Evolutionary conservation across 768 basidiomycete genomes (phyloP).

Genomic region (Ramaria rubella): DNA sequence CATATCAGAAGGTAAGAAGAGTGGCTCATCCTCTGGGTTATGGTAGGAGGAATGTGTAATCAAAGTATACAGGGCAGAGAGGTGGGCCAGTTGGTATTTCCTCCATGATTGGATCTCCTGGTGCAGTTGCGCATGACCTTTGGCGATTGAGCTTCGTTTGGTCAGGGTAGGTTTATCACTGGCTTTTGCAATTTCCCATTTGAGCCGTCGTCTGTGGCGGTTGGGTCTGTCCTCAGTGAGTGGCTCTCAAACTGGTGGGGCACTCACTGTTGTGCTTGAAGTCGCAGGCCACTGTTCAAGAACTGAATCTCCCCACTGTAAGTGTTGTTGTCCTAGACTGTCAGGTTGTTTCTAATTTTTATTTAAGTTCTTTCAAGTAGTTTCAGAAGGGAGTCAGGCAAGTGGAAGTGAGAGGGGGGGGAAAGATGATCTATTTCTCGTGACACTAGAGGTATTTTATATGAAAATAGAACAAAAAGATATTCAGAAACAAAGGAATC

Average conservation of each 20-base stretch:
- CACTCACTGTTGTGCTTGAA: background rate
- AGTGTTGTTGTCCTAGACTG: too few relatives aligned
- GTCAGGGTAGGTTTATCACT: background rate
- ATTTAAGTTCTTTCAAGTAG: too few relatives aligned
- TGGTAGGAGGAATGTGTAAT: background rate
- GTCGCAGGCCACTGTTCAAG: background rate
- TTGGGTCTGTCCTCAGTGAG: too few relatives aligned
- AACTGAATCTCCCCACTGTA: background rate
- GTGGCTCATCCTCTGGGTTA: background rate
- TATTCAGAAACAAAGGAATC: too few relatives aligned
- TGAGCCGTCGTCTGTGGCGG: background rate
- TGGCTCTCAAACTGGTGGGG: background rate
- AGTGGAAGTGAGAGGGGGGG: too few relatives aligned
- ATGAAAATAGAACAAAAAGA: too few relatives aligned
- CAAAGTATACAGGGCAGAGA: background rate
- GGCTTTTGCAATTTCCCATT: background rate
- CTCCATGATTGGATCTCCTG: background rate
- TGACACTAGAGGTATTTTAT: too few relatives aligned
- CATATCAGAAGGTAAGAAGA: background rate
- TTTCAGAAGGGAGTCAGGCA: too few relatives aligned
- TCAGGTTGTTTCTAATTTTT: too few relatives aligned
- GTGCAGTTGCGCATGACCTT: background rate
- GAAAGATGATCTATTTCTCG: too few relatives aligned
- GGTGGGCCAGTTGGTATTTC: background rate
- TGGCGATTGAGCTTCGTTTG: background rate